Conservation (phyloP, 73 alveolate genomes). For the Tetrahymena elliotti region DNA sequence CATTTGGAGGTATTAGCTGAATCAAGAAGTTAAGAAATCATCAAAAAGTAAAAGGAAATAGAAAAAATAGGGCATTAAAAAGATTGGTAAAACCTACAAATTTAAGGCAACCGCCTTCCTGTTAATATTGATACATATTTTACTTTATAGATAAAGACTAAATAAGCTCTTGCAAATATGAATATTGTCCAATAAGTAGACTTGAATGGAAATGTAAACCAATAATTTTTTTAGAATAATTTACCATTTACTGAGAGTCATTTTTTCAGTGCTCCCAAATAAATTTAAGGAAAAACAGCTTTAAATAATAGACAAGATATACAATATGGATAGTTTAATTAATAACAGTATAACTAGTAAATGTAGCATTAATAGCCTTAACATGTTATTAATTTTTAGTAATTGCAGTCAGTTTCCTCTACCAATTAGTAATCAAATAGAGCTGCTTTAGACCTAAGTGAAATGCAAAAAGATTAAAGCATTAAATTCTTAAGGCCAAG, state of each 20-base stretch:
- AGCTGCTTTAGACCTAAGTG: neutral
- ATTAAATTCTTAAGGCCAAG: neutral
- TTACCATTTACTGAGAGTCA: neutral
- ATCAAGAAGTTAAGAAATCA: neutral
- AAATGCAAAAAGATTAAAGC: neutral
- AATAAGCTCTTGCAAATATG: neutral
- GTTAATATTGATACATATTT: neutral
- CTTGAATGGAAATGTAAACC: neutral
- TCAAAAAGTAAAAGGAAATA: neutral
- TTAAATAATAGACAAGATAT: neutral
- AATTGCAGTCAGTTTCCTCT: neutral
- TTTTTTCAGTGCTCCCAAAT: neutral
- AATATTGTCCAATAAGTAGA: neutral
- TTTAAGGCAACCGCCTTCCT: neutral
- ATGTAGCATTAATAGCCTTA: neutral
- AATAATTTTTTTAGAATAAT: neutral
- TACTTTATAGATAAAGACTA: neutral
- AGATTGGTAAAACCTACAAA: neutral
- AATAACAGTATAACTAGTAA: neutral
- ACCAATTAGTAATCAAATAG: neutral
- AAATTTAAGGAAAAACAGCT: neutral
- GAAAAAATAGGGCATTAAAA: neutral
- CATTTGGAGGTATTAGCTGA: neutral
- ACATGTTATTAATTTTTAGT: neutral
- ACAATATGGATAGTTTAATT: neutral